Evolutionary conservation across 75 land plant species (phyloP).

Genomic region (Picea glauca): DNA sequence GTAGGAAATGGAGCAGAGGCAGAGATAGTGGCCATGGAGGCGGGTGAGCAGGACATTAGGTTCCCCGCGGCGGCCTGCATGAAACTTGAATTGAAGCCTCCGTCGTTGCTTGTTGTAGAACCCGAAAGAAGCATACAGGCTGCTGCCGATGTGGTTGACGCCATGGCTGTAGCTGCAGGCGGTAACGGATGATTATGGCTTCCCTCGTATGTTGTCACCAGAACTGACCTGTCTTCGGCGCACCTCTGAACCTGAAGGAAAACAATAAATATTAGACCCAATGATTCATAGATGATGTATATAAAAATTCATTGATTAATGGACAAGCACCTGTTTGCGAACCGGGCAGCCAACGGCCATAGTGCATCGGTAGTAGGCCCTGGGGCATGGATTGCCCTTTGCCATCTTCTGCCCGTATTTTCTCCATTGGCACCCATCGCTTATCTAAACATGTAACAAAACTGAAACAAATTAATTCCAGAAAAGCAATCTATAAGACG

Average conservation of each 20-base stretch:
- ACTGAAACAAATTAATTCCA: too few relatives aligned
- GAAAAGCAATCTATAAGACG: too few relatives aligned
- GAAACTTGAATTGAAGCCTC: too few relatives aligned
- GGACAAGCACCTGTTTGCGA: conserved; percentile 66
- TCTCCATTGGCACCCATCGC: conserved; percentile 97
- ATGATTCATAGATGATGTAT: too few relatives aligned
- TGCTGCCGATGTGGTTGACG: conserved; percentile 77
- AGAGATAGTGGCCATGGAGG: neutral
- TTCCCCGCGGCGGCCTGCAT: too few relatives aligned
- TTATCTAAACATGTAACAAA: conserved; percentile 42
- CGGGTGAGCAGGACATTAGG: neutral
- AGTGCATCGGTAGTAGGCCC: conserved; percentile 92
- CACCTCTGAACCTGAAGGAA: conserved; percentile 80
- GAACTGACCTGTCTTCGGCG: conserved; percentile 77
- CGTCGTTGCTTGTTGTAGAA: conserved; percentile 9
- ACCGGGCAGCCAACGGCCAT: conserved; percentile 81
- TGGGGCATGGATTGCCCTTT: conserved; percentile 90
- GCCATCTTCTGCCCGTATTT: conserved; percentile 96
- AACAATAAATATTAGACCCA: neutral
- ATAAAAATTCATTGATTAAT: too few relatives aligned
- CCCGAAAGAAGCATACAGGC: conserved; percentile 39
- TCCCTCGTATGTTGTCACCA: conserved; percentile 92
- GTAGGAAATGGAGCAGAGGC: conserved; percentile 46
- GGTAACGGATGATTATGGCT: conserved; percentile 91
- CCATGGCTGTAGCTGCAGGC: conserved; percentile 84